Percentiles rank a stretch among this genome's conserved stretches.
These are phyloP conservation scores for Rubroboletus satanas DNA, from an alignment of 768 basidiomycete genomes.

Conservation along the genomic window DNA sequence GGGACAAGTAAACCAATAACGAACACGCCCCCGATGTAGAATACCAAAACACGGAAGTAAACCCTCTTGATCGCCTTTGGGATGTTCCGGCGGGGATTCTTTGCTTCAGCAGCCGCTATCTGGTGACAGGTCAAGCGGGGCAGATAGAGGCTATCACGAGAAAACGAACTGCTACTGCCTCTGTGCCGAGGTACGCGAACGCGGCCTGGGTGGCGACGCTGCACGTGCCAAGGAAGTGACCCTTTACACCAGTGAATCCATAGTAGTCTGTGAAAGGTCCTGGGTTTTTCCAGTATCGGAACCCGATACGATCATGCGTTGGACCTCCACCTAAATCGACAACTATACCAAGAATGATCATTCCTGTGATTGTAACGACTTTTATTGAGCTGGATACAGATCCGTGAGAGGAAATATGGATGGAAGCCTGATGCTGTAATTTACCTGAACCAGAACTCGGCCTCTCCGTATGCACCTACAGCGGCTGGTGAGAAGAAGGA, in stretches of 20 bases:
- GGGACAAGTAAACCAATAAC: constrained; percentile 49
- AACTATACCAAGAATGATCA: constrained; percentile 46
- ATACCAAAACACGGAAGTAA: constrained; percentile 41
- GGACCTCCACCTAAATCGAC: constrained; percentile 54
- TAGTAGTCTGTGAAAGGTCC: constrained; percentile 52
- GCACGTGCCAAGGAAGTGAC: constrained; percentile 50
- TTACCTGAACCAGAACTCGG: constrained; percentile 47
- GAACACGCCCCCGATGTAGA: constrained; percentile 39
- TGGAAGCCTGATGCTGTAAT: not conserved
- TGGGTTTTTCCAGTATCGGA: constrained; percentile 48
- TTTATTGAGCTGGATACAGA: constrained; percentile 42
- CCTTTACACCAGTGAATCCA: constrained; percentile 39
- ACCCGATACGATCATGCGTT: constrained; percentile 46
- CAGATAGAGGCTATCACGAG: not conserved
- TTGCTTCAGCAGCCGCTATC: constrained; percentile 47
- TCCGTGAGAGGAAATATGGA: not conserved
- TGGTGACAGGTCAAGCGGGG: constrained; percentile 7
- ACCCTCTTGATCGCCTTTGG: constrained; percentile 41
- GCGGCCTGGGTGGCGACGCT: constrained; percentile 56
- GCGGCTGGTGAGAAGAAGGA: not conserved
- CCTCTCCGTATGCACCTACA: constrained; percentile 41
- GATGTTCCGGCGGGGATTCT: constrained; percentile 45
- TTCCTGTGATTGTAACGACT: constrained; percentile 43
- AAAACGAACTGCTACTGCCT: constrained; percentile 41
- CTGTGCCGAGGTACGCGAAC: constrained; percentile 59